Base-by-base conservation (phyloP, 1,284 basidiomycete species). In the Ceratorhiza oryzae-sativae region DNA sequence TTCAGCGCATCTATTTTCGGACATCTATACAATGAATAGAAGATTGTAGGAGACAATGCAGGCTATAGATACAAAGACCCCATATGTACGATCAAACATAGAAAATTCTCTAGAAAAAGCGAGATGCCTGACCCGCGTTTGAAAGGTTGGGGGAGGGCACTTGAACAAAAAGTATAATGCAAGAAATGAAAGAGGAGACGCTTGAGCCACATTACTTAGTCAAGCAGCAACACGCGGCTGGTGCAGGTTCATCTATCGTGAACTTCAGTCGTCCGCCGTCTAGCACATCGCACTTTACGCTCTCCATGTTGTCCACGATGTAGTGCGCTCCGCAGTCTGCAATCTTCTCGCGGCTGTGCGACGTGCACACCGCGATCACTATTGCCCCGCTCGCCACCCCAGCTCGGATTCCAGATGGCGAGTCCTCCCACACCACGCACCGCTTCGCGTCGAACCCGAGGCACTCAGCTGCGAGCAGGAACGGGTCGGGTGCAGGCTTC, bases 281-380 rank as follows among this genome's bases (percentile, higher is more conserved):
- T 1, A 72, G 36, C 18, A 76, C 72, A 34, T 82, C 81, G 71
- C 87, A 86, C 18, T 72, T 74, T 34, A 89, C 82, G 74, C 81
- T 81, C 74, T 87, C 84, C 86, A 88, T 85, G 77, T 87, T 85
- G 34, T 88, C 86, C 42, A 90, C 84, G 70, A 90, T 79, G 76
- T 83, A 90, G 78, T 91, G 89, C 8, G 90, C 90, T 56, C 90
- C 89, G 60, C 86, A 86, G 76, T 85, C 81, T 75, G 87, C 85
- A 87, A 90, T 79, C 84, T 88, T 76, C 85, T 81, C 78, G 25
- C 80, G 77, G 34, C 77, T 75, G 73, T 83, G 82, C 9, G 80
- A 81, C 0, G 82, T 92, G 83, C 90, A 92, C 15, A 92, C 86
- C 0, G 90, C 91, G 75, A 92, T 88, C 72, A 91, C 90, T 8